Percentiles rank a stretch among this genome's conserved stretches.
phyloP scores from a whole-genome alignment of 495 filamentous ascomycete genomes.

The Parachaetomium inaequale region DNA sequence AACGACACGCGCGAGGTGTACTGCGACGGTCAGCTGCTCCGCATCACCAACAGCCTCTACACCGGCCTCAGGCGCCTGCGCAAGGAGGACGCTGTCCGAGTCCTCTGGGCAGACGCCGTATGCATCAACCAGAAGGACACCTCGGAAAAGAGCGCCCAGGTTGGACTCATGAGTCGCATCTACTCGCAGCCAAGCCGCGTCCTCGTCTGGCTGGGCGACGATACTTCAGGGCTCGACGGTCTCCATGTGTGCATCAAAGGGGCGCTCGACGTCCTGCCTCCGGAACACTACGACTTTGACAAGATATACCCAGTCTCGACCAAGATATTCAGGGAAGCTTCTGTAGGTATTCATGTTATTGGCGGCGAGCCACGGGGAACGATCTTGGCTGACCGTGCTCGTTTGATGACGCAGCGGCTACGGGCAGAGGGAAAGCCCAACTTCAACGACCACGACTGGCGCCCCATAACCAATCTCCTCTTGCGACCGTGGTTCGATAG shows the following conservation, averaged over 20 bases:
- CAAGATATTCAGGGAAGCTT: not conserved
- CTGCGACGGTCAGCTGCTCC: slow-evolving; percentile 26
- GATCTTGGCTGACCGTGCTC: not conserved
- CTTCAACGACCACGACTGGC: slow-evolving; percentile 24
- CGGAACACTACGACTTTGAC: not conserved
- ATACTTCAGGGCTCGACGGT: slow-evolving; percentile 1
- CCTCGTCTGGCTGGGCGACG: slow-evolving; percentile 36
- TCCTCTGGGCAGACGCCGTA: slow-evolving; percentile 39
- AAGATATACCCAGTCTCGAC: not conserved
- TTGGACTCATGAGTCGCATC: slow-evolving; percentile 36
- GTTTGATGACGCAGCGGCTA: not conserved
- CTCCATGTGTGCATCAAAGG: slow-evolving; percentile 17
- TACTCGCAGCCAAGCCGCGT: slow-evolving; percentile 30
- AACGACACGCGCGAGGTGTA: slow-evolving; percentile 15
- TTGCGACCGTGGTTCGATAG: slow-evolving; percentile 29
- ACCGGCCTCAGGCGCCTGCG: slow-evolving; percentile 31
- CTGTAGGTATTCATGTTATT: not conserved
- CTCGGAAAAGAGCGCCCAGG: slow-evolving; percentile 34
- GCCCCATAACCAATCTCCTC: slow-evolving; percentile 19
- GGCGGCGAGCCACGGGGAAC: not conserved
- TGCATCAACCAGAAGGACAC: slow-evolving; percentile 41
- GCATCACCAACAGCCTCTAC: slow-evolving; percentile 29
- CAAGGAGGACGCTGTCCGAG: slow-evolving; percentile 19
- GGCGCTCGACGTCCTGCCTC: slow-evolving; percentile 12
- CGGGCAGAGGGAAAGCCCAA: slow-evolving; percentile 17